These are phyloP conservation scores for Lagenaria siceraria DNA, from an alignment of 306 rosid genomes.

Conservation along the genomic window DNA sequence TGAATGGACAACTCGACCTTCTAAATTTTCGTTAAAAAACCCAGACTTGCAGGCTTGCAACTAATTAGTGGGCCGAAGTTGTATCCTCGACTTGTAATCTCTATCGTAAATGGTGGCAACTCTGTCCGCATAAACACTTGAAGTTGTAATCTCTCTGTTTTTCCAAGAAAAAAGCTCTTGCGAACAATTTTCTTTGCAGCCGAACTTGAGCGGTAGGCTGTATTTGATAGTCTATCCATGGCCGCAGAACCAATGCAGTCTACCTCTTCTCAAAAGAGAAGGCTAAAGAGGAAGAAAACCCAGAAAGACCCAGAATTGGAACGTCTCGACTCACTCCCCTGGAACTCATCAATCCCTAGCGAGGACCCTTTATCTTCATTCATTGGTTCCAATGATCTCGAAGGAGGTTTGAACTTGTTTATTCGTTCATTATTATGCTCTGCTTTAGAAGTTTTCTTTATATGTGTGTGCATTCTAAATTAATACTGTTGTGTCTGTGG, in stretches of 20 bases:
- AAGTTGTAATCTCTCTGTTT: background rate
- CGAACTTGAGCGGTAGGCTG: background rate
- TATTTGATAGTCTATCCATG: background rate
- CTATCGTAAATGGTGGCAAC: too few relatives aligned
- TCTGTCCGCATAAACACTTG: too few relatives aligned
- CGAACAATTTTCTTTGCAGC: background rate
- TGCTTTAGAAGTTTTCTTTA: background rate
- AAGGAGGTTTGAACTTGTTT: constrained; percentile 51
- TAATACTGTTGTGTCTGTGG: background rate
- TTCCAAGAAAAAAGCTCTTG: background rate
- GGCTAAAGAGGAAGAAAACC: constrained; percentile 26
- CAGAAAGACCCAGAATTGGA: constrained; percentile 38
- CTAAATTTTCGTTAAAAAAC: too few relatives aligned
- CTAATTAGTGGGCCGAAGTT: too few relatives aligned
- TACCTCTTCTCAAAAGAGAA: constrained; percentile 13
- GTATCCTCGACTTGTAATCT: too few relatives aligned
- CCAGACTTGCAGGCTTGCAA: too few relatives aligned
- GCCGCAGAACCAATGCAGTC: background rate
- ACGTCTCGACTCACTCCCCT: constrained; percentile 43
- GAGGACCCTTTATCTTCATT: constrained; percentile 36
- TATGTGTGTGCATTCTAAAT: background rate
- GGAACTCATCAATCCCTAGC: constrained; percentile 48
- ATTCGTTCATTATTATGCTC: background rate
- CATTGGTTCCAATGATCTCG: constrained; percentile 60
- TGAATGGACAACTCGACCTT: too few relatives aligned